A percentile compares a stretch with the other conserved stretches of the same genome.
Conservation (phyloP, 805 yeast genomes). For the Nakazawaea ambrosiae region DNA sequence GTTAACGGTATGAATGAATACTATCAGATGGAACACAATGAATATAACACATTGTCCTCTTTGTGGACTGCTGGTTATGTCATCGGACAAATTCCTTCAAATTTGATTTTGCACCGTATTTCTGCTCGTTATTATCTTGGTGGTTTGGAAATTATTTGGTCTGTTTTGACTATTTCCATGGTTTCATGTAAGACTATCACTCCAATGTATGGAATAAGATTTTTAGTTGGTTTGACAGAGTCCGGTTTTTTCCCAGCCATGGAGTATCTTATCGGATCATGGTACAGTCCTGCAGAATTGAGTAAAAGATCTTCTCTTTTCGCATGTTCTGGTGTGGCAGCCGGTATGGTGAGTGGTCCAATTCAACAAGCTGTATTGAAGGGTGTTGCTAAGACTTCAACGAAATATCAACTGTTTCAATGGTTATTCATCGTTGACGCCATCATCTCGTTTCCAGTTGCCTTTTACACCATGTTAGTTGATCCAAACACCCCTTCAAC, state of each 20-base stretch:
- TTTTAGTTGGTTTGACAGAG: constrained; percentile 37
- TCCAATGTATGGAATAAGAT: constrained; percentile 16
- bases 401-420: constrained; percentile 29
- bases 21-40: constrained; percentile 20
- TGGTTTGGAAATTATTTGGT: constrained; percentile 37
- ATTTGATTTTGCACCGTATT: constrained; percentile 30
- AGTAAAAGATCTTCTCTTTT: constrained; percentile 28
- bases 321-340: constrained; percentile 28
- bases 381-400: constrained; percentile 14
- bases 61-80: constrained; percentile 35
- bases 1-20: constrained; percentile 29
- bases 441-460: constrained; percentile 28
- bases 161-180: constrained; percentile 31
- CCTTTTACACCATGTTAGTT: constrained; percentile 32
- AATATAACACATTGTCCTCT: constrained; percentile 4
- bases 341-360: constrained; percentile 31
- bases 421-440: constrained; percentile 44
- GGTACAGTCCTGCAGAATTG: constrained; percentile 28
- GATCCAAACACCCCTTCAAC: constrained; percentile 42
- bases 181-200: constrained; percentile 14
- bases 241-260: constrained; percentile 45
- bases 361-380: constrained; percentile 27
- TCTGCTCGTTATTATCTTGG: constrained; percentile 39
- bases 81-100: constrained; percentile 44
- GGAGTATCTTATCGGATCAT: constrained; percentile 33